Evolutionary conservation across 208 protist genomes (phyloP), one percentile per base, ranked within the genome.

Genomic region (Leishmania gerbilli): DNA sequence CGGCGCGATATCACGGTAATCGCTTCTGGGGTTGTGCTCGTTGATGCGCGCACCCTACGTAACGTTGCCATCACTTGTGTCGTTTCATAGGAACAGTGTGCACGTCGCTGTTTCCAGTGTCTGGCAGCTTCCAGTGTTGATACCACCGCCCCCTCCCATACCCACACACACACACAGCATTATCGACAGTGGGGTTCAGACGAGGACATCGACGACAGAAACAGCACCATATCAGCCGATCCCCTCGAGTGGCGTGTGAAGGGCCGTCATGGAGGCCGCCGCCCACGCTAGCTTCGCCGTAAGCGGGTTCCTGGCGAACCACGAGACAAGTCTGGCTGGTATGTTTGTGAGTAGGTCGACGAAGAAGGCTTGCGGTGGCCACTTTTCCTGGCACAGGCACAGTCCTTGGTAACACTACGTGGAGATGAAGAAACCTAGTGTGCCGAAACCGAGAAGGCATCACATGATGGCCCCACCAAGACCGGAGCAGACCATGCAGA

Each of bases 161-260:
- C 40, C 40, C 40, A 40, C 37, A 40, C 37, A 2, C 40, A 42
- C 40, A 42, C 40, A 42, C 40, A 89, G 40, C 5, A 80, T 45
- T 49, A 89, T 86, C 13, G 82, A 82, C 4, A 91, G 64, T 24
- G 89, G 85, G 2, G 81, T 84, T 8, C 85, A 85, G 47, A 91
- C 49, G 34, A 90, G 34, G 19, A 84, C 82, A 53, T 92, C 89
- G 6, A 84, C 34, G 6, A 79, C 77, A 82, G 79, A 89, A 27
- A 89, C 80, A 1, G 85, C 85, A 51, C 82, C 81, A 55, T 92
- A 92, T 87, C 87, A 92, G 42, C 85, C 89, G 62, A 91, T 86
- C 40, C 87, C 87, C 60, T 91, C 85, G 71, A 92, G 65, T 42
- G 83, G 80, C 78, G 87, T 89, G 5, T 71, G 74, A 67, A 81